These are phyloP conservation scores for Colletotrichum destructivum DNA, from an alignment of 2,329 filamentous ascomycete genomes.

Conservation along the genomic window DNA sequence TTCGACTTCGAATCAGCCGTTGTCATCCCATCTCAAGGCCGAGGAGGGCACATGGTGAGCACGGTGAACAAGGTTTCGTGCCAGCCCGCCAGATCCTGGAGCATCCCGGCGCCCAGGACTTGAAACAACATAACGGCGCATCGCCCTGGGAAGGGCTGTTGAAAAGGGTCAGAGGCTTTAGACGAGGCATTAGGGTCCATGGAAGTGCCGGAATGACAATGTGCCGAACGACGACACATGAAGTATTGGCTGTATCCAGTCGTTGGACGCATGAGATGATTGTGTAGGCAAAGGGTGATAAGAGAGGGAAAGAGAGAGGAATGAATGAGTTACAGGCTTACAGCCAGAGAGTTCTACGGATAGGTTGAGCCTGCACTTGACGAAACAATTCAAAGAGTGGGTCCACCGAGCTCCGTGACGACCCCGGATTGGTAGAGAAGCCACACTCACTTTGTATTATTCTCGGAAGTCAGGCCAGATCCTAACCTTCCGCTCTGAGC, in stretches of 20 bases:
- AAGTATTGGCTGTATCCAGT: neutral
- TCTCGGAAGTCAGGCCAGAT: conserved; percentile 6
- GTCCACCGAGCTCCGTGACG: conserved; percentile 6
- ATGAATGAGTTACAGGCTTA: neutral
- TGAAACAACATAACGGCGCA: conserved; percentile 32
- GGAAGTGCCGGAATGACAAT: no score
- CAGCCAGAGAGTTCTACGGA: neutral
- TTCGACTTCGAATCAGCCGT: conserved; percentile 7
- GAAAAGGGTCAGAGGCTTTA: conserved; percentile 3
- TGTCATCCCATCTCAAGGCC: conserved; percentile 33
- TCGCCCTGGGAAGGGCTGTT: neutral
- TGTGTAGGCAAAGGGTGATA: neutral
- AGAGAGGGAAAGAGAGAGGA: neutral
- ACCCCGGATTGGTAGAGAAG: conserved; percentile 29
- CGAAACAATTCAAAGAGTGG: conserved; percentile 32
- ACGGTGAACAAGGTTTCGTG: conserved; percentile 28
- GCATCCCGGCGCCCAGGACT: conserved; percentile 26
- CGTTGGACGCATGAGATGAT: neutral
- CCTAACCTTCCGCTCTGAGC: neutral
- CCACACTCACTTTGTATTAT: neutral
- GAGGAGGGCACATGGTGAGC: conserved; percentile 26
- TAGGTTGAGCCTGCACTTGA: conserved; percentile 4
- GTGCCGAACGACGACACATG: neutral
- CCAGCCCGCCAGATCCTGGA: conserved; percentile 30
- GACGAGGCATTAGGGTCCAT: neutral